phyloP scores from a whole-genome alignment of 2,329 filamentous ascomycete species.

The Penicillium brevicompactum region DNA sequence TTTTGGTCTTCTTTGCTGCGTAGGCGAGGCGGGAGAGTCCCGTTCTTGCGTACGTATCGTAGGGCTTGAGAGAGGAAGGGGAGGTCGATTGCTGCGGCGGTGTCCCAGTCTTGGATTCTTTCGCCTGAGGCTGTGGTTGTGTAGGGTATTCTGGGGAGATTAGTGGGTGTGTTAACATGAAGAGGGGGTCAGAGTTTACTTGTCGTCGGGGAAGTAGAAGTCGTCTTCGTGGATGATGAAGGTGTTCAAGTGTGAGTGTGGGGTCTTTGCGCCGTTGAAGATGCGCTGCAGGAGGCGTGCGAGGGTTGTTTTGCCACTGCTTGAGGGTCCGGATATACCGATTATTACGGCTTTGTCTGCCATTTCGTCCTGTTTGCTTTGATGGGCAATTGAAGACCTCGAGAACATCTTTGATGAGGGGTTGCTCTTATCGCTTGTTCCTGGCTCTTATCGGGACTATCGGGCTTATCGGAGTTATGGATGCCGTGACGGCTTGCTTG shows the following conservation, averaged over 20 bases:
- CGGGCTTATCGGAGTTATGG: too few relatives aligned
- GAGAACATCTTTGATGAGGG: not conserved
- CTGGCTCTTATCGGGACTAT: not conserved
- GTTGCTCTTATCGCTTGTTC: not conserved
- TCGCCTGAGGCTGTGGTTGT: conserved; percentile 51
- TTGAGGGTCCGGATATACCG: conserved; percentile 86
- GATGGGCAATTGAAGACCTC: conserved; percentile 3
- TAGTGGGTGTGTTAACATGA: too few relatives aligned
- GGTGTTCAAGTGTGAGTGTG: conserved; percentile 22
- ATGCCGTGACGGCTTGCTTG: too few relatives aligned
- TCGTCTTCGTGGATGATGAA: conserved; percentile 95
- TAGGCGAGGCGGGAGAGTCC: conserved; percentile 53
- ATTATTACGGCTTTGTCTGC: conserved; percentile 60
- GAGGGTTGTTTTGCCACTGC: conserved; percentile 92
- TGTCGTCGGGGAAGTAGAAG: conserved; percentile 81
- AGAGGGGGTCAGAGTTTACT: conserved; percentile 62
- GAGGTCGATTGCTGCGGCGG: conserved; percentile 75
- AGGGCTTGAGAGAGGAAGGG: conserved; percentile 68
- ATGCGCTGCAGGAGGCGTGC: conserved; percentile 80
- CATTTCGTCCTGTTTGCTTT: conserved; percentile 4
- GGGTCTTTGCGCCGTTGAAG: conserved; percentile 55
- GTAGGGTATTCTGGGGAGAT: conserved; percentile 43
- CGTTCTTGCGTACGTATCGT: conserved; percentile 68
- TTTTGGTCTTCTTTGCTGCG: conserved; percentile 63
- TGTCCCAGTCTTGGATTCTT: conserved; percentile 87